These are phyloP conservation scores for Xerocomellus dryophilus DNA, from an alignment of 768 basidiomycete species.

Conservation along the genomic window DNA sequence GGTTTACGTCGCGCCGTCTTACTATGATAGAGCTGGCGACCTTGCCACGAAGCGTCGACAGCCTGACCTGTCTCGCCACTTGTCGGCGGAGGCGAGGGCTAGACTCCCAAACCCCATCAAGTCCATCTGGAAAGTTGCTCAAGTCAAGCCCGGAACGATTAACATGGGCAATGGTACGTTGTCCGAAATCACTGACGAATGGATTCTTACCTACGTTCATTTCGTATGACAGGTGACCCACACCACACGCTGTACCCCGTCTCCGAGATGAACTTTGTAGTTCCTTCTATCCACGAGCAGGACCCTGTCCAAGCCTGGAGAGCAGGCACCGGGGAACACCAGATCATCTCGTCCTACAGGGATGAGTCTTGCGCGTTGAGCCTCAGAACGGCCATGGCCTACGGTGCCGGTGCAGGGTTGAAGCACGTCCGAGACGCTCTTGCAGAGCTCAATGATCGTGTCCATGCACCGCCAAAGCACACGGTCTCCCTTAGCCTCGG, in stretches of 20 bases:
- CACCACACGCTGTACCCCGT: slow-evolving; percentile 35
- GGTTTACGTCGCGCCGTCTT: slow-evolving; percentile 25
- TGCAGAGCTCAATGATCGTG: slow-evolving; percentile 33
- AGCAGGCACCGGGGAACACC: slow-evolving; percentile 26
- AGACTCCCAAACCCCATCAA: slow-evolving; percentile 38
- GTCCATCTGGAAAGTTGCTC: slow-evolving; percentile 36
- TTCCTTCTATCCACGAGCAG: slow-evolving; percentile 29
- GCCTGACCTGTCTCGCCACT: slow-evolving; percentile 32
- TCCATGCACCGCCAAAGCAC: slow-evolving; percentile 35
- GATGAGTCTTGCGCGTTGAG: slow-evolving; percentile 30
- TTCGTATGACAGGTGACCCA: slow-evolving; percentile 29
- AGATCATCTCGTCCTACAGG: slow-evolving; percentile 29
- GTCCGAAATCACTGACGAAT: background rate
- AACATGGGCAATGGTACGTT: slow-evolving; percentile 37
- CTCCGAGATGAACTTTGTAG: slow-evolving; percentile 33
- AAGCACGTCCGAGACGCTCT: slow-evolving; percentile 33
- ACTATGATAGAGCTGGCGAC: slow-evolving; percentile 11
- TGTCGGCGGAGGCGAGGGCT: slow-evolving; percentile 34
- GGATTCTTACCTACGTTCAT: background rate
- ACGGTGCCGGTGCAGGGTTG: slow-evolving; percentile 37
- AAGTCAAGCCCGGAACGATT: slow-evolving; percentile 34
- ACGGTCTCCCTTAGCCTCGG: slow-evolving; percentile 38
- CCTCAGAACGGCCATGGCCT: slow-evolving; percentile 37
- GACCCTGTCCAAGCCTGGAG: slow-evolving; percentile 34
- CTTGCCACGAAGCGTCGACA: slow-evolving; percentile 24